Percentiles rank a stretch among this genome's conserved stretches.
Conservation (phyloP, 352 stramenopile genomes). For the Phytophthora niederhauseri region DNA sequence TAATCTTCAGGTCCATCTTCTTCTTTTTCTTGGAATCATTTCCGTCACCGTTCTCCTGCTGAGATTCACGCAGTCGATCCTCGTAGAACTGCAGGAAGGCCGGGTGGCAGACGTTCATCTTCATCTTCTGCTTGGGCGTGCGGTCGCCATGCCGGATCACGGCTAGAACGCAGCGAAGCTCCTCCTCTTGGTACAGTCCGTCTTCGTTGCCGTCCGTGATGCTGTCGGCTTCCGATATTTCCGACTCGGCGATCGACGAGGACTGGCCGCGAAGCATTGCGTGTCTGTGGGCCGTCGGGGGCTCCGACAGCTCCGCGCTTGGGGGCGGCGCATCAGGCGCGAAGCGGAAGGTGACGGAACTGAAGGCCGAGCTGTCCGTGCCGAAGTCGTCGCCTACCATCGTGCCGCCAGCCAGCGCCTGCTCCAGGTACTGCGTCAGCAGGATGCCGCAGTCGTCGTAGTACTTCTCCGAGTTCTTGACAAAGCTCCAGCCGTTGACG, state of each 20-base stretch:
- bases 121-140: conserved; percentile 99
- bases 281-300: conserved; percentile 41
- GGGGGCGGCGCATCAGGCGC: conserved; percentile 43
- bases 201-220: conserved; percentile 32
- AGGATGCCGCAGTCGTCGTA: conserved; percentile 98
- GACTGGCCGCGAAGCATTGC: conserved; percentile 31
- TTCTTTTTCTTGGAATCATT: conserved; percentile 50
- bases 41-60: conserved; percentile 35
- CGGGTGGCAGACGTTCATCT: conserved; percentile 94
- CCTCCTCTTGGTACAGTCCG: conserved; percentile 88
- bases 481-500: conserved; percentile 99
- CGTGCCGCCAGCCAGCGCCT: conserved; percentile 49
- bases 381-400: conserved; percentile 53
- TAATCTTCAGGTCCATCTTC: conserved; percentile 89
- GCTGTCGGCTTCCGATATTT: conserved; percentile 36
- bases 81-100: conserved; percentile 91
- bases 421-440: conserved; percentile 84
- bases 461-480: conserved; percentile 99
- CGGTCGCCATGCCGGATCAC: conserved; percentile 99
- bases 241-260: conserved; percentile 37
- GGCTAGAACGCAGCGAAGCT: conserved; percentile 98
- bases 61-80: conserved; percentile 45
- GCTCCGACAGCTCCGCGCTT: conserved; percentile 67
- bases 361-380: conserved; percentile 58
- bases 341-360: conserved; percentile 69